These are phyloP conservation scores for Entoloma clypeatum DNA, from an alignment of 1,284 basidiomycete species.

Conservation along the genomic window DNA sequence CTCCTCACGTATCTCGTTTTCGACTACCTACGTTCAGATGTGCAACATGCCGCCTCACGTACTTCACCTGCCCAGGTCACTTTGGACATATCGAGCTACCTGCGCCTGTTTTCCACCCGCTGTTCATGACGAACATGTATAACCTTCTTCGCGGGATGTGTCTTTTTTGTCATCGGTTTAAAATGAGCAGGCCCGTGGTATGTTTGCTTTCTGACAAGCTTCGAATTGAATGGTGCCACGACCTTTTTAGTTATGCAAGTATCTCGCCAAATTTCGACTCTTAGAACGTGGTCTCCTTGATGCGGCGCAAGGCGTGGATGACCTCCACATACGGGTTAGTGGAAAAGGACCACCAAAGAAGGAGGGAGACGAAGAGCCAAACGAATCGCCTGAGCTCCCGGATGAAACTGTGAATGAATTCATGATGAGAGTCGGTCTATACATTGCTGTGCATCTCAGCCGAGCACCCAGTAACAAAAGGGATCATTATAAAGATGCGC, in stretches of 20 bases:
- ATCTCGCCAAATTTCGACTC: conserved; percentile 83
- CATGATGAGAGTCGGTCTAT: conserved; percentile 67
- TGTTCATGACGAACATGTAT: conserved; percentile 94
- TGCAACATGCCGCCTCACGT: conserved; percentile 87
- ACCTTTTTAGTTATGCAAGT: conserved; percentile 66
- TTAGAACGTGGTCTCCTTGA: conserved; percentile 88
- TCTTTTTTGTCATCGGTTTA: conserved; percentile 95
- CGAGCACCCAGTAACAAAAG: conserved; percentile 59
- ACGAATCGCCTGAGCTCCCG: conserved; percentile 28
- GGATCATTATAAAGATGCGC: conserved; percentile 85
- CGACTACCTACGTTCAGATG: conserved; percentile 55
- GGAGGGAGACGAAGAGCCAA: conserved; percentile 26
- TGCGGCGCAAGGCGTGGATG: conserved; percentile 76
- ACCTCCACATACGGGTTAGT: conserved; percentile 42
- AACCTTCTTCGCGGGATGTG: conserved; percentile 89
- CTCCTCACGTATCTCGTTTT: conserved; percentile 1
- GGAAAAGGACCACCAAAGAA: conserved; percentile 31
- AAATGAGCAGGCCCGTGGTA: conserved; percentile 75
- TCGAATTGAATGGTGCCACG: conserved; percentile 10
- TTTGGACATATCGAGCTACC: conserved; percentile 99
- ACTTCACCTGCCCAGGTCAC: conserved; percentile 95
- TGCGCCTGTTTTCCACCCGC: conserved; percentile 92
- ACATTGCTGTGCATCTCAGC: conserved; percentile 64
- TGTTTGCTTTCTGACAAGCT: conserved; percentile 27
- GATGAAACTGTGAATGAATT: conserved; percentile 64